Evolutionary conservation across 108 stramenopile species (phyloP).

Genomic region (Skeletonema marinoi): DNA sequence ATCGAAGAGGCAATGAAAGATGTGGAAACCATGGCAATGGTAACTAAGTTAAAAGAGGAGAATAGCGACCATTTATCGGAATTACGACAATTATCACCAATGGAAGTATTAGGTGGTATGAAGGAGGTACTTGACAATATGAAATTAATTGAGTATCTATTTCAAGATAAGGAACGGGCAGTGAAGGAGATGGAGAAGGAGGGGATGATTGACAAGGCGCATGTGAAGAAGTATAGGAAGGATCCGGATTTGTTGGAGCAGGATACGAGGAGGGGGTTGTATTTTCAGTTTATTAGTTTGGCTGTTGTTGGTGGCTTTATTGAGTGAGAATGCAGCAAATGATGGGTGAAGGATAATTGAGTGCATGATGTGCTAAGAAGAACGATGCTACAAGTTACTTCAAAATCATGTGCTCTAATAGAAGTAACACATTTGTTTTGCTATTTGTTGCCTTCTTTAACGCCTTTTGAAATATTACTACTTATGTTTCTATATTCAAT

Average conservation of each 20-base stretch:
- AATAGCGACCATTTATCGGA: slow-evolving; percentile 29
- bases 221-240: slow-evolving; percentile 60
- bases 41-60: slow-evolving; percentile 53
- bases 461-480: too few species aligned
- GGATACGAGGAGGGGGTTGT: slow-evolving; percentile 63
- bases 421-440: too few species aligned
- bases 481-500: too few species aligned
- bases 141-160: slow-evolving; percentile 60
- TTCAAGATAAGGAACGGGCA: slow-evolving; percentile 62
- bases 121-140: slow-evolving; percentile 63
- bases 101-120: slow-evolving; percentile 58
- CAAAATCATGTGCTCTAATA: too few species aligned
- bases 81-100: slow-evolving; percentile 28
- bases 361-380: too few species aligned
- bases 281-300: slow-evolving; percentile 64
- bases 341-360: too few species aligned
- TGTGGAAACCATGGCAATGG: slow-evolving; percentile 56
- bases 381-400: too few species aligned
- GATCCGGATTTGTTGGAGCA: slow-evolving; percentile 62
- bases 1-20: slow-evolving; percentile 55
- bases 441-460: too few species aligned
- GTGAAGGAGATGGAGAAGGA: slow-evolving; percentile 64
- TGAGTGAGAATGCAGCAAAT: slow-evolving; percentile 10
- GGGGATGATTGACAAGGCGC: slow-evolving; percentile 65
- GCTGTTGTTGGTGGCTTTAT: slow-evolving; percentile 61